phyloP scores from a whole-genome alignment of 805 yeast genomes.

The Candida vartiovaarae region DNA sequence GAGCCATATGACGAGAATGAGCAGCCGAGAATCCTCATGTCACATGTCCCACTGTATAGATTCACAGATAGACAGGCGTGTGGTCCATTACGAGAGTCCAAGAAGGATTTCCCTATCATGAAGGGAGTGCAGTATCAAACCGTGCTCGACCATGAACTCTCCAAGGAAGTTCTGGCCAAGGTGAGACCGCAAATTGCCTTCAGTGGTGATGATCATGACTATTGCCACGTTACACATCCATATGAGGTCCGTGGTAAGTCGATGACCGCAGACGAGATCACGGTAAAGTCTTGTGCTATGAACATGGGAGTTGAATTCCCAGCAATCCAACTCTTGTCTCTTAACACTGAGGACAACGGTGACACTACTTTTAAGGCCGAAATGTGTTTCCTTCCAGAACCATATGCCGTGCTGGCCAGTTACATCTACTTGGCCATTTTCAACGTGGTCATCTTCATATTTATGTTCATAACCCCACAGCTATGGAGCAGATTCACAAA shows the following conservation, averaged over 20 bases:
- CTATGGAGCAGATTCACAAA: conserved; percentile 18
- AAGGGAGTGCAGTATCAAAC: conserved; percentile 88
- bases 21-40: conserved; percentile 59
- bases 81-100: conserved; percentile 71
- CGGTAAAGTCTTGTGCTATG: conserved; percentile 87
- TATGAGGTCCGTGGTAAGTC: conserved; percentile 20
- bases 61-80: conserved; percentile 56
- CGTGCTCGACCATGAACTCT: conserved; percentile 56
- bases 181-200: conserved; percentile 65
- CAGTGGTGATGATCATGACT: conserved; percentile 97
- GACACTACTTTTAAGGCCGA: conserved; percentile 32
- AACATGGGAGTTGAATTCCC: conserved; percentile 86
- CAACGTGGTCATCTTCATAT: conserved; percentile 13
- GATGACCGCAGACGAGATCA: conserved; percentile 56
- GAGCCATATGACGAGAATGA: conserved; percentile 21
- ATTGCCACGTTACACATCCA: conserved; percentile 68
- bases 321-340: conserved; percentile 76
- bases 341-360: conserved; percentile 31
- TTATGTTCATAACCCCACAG: conserved; percentile 25
- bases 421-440: conserved; percentile 25
- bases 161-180: conserved; percentile 49
- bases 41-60: conserved; percentile 87
- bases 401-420: conserved; percentile 36
- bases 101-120: conserved; percentile 55
- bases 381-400: conserved; percentile 52